Percentiles rank a stretch among this genome's conserved stretches.
These are phyloP conservation scores for Thraustochytrium sp. DNA, from an alignment of 352 stramenopile species.

Conservation along the genomic window DNA sequence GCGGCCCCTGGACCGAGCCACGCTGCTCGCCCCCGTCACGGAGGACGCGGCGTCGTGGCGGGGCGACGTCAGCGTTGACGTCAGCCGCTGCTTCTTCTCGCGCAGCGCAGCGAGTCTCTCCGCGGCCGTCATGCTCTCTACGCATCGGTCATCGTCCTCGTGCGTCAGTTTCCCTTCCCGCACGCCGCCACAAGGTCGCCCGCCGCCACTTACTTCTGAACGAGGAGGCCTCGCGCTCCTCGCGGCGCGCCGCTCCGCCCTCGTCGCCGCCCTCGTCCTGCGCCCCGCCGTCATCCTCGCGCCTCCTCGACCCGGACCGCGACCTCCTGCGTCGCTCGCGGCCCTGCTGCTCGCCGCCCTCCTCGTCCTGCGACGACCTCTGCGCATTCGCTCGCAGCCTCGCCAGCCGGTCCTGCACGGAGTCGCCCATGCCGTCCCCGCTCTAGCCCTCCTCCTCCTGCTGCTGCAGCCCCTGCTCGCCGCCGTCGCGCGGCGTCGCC, in stretches of 20 bases:
- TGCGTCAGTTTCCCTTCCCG: no score
- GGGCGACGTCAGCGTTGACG: neutral
- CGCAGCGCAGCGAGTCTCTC: conserved; percentile 23
- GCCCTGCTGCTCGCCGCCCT: neutral
- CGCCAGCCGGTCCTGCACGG: conserved; percentile 16
- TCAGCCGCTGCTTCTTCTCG: conserved; percentile 6
- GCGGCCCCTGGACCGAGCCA: no score
- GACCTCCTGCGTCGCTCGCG: no score
- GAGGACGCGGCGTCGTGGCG: neutral
- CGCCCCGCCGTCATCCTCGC: no score
- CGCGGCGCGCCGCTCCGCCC: no score
- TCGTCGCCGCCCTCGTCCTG: no score
- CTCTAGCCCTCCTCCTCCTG: neutral
- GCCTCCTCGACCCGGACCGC: no score
- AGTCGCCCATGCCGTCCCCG: neutral
- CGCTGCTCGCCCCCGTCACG: neutral
- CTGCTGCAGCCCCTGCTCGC: neutral
- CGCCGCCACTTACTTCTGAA: neutral
- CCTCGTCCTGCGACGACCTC: neutral
- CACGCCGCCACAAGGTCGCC: no score
- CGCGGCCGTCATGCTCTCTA: neutral
- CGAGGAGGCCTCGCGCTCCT: neutral
- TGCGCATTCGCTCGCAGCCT: neutral
- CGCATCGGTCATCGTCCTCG: neutral
- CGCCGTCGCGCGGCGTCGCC: no score